Base-by-base conservation (phyloP, 108 stramenopile species). In the Fistulifera solaris region DNA sequence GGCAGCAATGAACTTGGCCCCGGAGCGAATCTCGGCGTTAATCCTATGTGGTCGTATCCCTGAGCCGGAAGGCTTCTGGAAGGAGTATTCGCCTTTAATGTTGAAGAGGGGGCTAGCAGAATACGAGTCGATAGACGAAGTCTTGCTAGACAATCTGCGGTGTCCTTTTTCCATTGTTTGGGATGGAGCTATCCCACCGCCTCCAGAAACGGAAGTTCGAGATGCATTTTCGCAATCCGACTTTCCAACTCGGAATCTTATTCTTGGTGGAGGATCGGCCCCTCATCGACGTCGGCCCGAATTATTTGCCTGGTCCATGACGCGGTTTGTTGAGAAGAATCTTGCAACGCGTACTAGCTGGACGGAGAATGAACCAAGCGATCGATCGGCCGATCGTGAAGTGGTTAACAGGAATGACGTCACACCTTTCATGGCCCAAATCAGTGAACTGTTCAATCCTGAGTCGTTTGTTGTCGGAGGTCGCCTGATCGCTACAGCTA, bases 321-420 rank as follows among this genome's bases (percentile, higher is more conserved):
- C 72, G 13, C 67, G 79, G 5, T 80, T 80, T 48, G 75, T 80
- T 1, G 75, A 80, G 62, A 71, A 80, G 56, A 69, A 71, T 35
- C 41, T 80, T 2, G 66, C 71, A 40, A 40, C 59, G 4, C 31
- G 31, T 35, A 35, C 31, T 8, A 35, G 8, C 3, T 35, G 31
- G 31, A 3, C 31, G 6, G 31, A 6, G 3, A 35, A 3, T 8
- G 8, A 3, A 8, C 31, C 31, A 6, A 8, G 8, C 3, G 31
- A 6, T 3, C 3, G 8, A 35, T 8, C 31, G 8, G 6, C 31
- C 3, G 31, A 35, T 3, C 31, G 31, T 35, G 31, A 35, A 35
- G 8, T 35, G 3, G 31, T 35, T 3, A 8, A 35, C 3, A 35
- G 8, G 31, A 35, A 35, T 8, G 31, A 35, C 3, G 3, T 35